These are phyloP conservation scores for Apiospora phragmitis DNA, from an alignment of 2,329 filamentous ascomycete species.

Conservation along the genomic window DNA sequence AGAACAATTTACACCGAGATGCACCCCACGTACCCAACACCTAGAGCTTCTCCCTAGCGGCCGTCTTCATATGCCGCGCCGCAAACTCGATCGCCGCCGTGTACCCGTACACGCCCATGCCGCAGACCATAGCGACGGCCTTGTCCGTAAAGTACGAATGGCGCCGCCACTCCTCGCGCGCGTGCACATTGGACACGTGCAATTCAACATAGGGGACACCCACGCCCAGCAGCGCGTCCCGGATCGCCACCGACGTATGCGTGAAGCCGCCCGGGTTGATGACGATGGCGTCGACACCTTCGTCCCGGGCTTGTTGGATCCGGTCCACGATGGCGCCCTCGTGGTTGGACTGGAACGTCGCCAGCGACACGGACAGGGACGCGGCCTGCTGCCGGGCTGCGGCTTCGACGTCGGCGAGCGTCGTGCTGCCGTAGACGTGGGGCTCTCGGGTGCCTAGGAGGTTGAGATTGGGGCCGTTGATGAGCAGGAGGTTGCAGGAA, in stretches of 20 bases:
- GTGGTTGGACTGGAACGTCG: slow-evolving; percentile 73
- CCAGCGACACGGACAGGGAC: slow-evolving; percentile 47
- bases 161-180: slow-evolving; percentile 66
- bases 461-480: slow-evolving; percentile 84
- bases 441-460: slow-evolving; percentile 76
- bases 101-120: slow-evolving; percentile 65
- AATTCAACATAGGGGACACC: slow-evolving; percentile 74
- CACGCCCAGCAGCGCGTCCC: slow-evolving; percentile 72
- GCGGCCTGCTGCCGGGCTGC: slow-evolving; percentile 50
- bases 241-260: slow-evolving; percentile 73
- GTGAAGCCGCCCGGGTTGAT: slow-evolving; percentile 78
- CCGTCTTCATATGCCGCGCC: slow-evolving; percentile 45
- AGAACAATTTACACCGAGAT: background rate
- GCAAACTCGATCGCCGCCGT: slow-evolving; percentile 59
- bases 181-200: slow-evolving; percentile 76
- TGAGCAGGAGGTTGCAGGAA: slow-evolving; percentile 59
- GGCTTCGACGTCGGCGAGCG: slow-evolving; percentile 61
- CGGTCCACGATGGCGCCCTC: slow-evolving; percentile 74
- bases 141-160: slow-evolving; percentile 76
- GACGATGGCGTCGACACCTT: slow-evolving; percentile 60
- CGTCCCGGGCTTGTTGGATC: slow-evolving; percentile 64
- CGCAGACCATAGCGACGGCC: slow-evolving; percentile 71
- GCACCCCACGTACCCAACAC: too few relatives aligned
- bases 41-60: slow-evolving; percentile 25
- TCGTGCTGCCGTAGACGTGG: slow-evolving; percentile 69